Evolutionary conservation across 192 early-diverging fungal genomes (phyloP).

Genomic region (Podila verticillata): DNA sequence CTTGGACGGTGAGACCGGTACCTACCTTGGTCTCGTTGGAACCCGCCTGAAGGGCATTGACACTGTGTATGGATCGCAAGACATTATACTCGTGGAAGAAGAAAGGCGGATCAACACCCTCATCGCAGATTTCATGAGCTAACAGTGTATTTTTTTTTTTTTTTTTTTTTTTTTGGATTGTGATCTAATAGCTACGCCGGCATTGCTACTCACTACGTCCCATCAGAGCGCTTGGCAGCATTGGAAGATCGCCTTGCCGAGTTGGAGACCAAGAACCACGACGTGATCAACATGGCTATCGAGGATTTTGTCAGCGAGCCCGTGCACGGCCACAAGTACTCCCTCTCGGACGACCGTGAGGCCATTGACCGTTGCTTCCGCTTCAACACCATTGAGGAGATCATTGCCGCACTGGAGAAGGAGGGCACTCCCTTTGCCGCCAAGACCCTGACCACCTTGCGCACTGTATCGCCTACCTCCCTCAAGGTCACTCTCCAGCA

Average conservation of each 20-base stretch:
- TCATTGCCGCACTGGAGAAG: constrained; percentile 81
- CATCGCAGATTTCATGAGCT: too few relatives aligned
- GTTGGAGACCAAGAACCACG: constrained; percentile 77
- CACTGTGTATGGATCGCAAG: constrained; percentile 69
- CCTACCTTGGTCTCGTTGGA: constrained; percentile 92
- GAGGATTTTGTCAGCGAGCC: constrained; percentile 90
- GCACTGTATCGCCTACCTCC: constrained; percentile 83
- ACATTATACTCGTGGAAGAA: not conserved
- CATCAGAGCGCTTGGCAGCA: constrained; percentile 80
- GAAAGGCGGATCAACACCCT: too few relatives aligned
- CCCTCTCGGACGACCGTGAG: constrained; percentile 60
- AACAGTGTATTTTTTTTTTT: not conserved
- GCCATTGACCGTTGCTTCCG: constrained; percentile 91
- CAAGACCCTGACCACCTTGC: constrained; percentile 71
- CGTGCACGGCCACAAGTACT: constrained; percentile 43
- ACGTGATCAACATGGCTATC: constrained; percentile 85
- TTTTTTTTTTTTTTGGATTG: constrained; percentile 7
- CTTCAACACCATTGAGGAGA: constrained; percentile 82
- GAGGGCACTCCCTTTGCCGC: constrained; percentile 78
- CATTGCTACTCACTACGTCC: constrained; percentile 97
- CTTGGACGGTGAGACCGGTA: constrained; percentile 94
- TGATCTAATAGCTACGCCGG: constrained; percentile 73
- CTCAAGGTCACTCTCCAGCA: constrained; percentile 90
- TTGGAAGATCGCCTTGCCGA: constrained; percentile 86
- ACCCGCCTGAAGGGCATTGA: constrained; percentile 81